Conservation (phyloP, 2,329 filamentous ascomycete genomes). For the Aspergillus chevalieri region DNA sequence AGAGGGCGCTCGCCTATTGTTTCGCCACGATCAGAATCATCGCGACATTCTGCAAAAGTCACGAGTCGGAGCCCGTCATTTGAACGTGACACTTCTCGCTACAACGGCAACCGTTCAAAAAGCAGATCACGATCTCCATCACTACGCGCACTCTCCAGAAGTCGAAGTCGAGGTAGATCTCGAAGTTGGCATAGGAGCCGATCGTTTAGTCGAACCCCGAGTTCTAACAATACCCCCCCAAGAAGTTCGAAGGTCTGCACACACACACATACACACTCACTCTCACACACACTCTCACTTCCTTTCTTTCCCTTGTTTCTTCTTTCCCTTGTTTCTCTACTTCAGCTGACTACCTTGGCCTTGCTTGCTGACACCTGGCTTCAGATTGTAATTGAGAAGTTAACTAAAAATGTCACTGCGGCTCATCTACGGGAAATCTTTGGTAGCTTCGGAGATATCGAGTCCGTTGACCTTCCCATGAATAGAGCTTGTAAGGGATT, state of each 20-base stretch:
- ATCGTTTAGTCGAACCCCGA: slow-evolving; percentile 24
- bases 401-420: slow-evolving; percentile 92
- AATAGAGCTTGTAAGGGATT: slow-evolving; percentile 67
- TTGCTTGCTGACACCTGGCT: not conserved
- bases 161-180: slow-evolving; percentile 37
- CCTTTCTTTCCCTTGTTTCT: not conserved
- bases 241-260: slow-evolving; percentile 33
- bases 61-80: slow-evolving; percentile 22
- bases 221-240: slow-evolving; percentile 16
- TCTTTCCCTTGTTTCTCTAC: not conserved
- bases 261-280: too few species aligned
- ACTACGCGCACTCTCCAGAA: slow-evolving; percentile 25
- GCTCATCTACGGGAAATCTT: slow-evolving; percentile 89
- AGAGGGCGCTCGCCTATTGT: slow-evolving; percentile 24
- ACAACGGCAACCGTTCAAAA: slow-evolving; percentile 21
- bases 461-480: slow-evolving; percentile 82
- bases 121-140: slow-evolving; percentile 25
- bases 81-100: slow-evolving; percentile 15
- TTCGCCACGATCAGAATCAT: slow-evolving; percentile 20
- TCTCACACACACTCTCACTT: not conserved
- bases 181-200: slow-evolving; percentile 32
- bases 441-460: slow-evolving; percentile 75
- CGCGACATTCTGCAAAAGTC: slow-evolving; percentile 27
- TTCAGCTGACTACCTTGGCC: not conserved
- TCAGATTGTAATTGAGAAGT: slow-evolving; percentile 89